phyloP scores from a whole-genome alignment of 768 basidiomycete genomes.

The Pilatotrama ljubarskyi region DNA sequence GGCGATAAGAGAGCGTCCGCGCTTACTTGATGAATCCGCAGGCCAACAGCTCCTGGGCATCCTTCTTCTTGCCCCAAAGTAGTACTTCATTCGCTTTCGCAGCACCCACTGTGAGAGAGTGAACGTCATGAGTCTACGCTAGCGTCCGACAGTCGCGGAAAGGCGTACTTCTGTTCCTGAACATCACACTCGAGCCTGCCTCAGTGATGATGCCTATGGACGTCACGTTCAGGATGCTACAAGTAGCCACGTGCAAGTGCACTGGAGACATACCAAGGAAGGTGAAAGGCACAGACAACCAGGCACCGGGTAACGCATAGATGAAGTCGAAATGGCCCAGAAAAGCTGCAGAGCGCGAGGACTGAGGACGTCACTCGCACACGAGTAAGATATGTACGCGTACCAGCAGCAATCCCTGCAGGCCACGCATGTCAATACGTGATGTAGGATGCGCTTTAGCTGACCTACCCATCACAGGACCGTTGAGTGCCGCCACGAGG shows the following conservation, averaged over 20 bases:
- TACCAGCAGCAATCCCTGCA: slow-evolving; percentile 69
- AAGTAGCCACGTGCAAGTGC: background rate
- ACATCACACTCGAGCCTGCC: slow-evolving; percentile 68
- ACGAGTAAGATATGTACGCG: slow-evolving; percentile 30
- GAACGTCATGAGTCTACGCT: background rate
- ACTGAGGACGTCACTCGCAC: background rate
- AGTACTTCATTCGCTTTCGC: slow-evolving; percentile 72
- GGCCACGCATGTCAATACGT: background rate
- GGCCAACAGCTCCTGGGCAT: slow-evolving; percentile 53
- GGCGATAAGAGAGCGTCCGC: background rate
- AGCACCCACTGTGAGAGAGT: slow-evolving; percentile 53
- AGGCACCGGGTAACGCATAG: slow-evolving; percentile 59
- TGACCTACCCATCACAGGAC: slow-evolving; percentile 68
- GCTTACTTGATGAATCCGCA: slow-evolving; percentile 67
- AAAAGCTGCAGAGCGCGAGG: slow-evolving; percentile 43
- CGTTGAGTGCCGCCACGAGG: slow-evolving; percentile 70
- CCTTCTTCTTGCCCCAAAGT: slow-evolving; percentile 67
- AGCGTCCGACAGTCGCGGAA: background rate
- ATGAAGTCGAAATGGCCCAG: slow-evolving; percentile 78
- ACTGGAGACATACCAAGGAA: slow-evolving; percentile 48
- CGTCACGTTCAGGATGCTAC: background rate
- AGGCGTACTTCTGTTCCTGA: slow-evolving; percentile 61
- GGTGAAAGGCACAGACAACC: slow-evolving; percentile 67
- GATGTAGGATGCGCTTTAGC: background rate
- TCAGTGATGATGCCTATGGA: slow-evolving; percentile 61